phyloP scores from a whole-genome alignment of 2,329 filamentous ascomycete genomes.

The Hypoxylon sp. region DNA sequence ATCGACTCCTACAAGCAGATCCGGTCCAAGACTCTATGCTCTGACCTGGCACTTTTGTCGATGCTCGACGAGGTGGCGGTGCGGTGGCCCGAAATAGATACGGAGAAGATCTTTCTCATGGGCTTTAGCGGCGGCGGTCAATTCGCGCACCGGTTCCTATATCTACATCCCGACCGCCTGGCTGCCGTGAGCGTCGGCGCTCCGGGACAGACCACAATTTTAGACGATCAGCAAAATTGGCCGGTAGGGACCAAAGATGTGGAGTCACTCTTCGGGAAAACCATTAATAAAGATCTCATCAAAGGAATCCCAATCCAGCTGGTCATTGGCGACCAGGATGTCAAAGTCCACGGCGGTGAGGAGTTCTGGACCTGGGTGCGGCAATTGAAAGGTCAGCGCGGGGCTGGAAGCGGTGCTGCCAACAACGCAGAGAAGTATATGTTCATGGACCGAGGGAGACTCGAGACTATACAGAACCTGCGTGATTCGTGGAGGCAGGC shows the following conservation, averaged over 20 bases:
- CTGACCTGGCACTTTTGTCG: conserved; percentile 50
- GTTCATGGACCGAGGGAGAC: conserved; percentile 32
- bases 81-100: conserved; percentile 52
- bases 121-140: conserved; percentile 55
- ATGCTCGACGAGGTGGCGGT: conserved; percentile 53
- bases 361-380: conserved; percentile 48
- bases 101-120: conserved; percentile 49
- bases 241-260: conserved; percentile 45
- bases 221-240: conserved; percentile 47
- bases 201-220: conserved; percentile 49
- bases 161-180: conserved; percentile 53
- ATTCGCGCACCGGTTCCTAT: conserved; percentile 54
- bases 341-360: conserved; percentile 38
- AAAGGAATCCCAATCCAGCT: conserved; percentile 43
- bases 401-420: conserved; percentile 1
- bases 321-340: conserved; percentile 46
- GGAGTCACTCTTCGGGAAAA: conserved; percentile 38
- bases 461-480: conserved; percentile 34
- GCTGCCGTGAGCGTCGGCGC: conserved; percentile 52
- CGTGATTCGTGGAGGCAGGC: conserved; percentile 41
- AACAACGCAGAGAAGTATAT: conserved; percentile 1
- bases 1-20: conserved; percentile 52
- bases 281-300: conserved; percentile 38
- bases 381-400: conserved; percentile 17
- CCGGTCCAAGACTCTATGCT: conserved; percentile 44